Percentiles rank a stretch among this genome's conserved stretches.
phyloP scores from a whole-genome alignment of 805 yeast species.

The Geotrichum ghanense region DNA sequence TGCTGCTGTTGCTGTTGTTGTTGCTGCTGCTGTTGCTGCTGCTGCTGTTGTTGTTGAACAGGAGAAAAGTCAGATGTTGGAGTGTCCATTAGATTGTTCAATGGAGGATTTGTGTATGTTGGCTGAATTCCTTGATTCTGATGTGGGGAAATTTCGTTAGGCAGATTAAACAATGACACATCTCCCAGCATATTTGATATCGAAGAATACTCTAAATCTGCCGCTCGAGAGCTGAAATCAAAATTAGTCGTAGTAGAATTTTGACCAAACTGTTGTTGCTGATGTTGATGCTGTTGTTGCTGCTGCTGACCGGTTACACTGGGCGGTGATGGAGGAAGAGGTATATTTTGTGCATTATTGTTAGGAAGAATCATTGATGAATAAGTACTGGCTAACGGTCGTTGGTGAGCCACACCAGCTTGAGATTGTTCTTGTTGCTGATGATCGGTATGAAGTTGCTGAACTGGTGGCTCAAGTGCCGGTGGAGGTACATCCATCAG shows the following conservation, averaged over 20 bases:
- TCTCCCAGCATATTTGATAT: slow-evolving; percentile 23
- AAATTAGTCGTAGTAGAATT: too few species aligned
- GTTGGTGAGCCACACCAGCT: slow-evolving; percentile 1
- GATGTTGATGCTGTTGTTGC: too few species aligned
- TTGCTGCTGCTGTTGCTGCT: slow-evolving; percentile 6
- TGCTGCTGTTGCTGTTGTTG: slow-evolving; percentile 5
- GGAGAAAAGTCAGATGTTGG: slow-evolving; percentile 1
- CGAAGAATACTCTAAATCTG: slow-evolving; percentile 27
- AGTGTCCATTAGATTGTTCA: background rate
- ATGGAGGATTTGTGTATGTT: background rate
- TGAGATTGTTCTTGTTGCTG: background rate
- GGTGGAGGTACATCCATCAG: slow-evolving; percentile 39
- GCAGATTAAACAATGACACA: background rate
- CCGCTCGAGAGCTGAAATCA: slow-evolving; percentile 26
- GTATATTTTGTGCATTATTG: background rate
- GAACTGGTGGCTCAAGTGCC: background rate
- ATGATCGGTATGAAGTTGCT: background rate
- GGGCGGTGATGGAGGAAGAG: slow-evolving; percentile 11
- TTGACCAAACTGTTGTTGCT: too few species aligned
- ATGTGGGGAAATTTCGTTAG: background rate
- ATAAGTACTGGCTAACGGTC: background rate
- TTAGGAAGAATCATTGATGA: background rate
- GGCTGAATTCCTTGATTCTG: background rate
- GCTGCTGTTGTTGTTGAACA: slow-evolving; percentile 5
- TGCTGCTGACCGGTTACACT: slow-evolving; percentile 5